Evolutionary conservation across 371 early-diverging fungal species (phyloP).

Genomic region (Lichtheimia ramosa): DNA sequence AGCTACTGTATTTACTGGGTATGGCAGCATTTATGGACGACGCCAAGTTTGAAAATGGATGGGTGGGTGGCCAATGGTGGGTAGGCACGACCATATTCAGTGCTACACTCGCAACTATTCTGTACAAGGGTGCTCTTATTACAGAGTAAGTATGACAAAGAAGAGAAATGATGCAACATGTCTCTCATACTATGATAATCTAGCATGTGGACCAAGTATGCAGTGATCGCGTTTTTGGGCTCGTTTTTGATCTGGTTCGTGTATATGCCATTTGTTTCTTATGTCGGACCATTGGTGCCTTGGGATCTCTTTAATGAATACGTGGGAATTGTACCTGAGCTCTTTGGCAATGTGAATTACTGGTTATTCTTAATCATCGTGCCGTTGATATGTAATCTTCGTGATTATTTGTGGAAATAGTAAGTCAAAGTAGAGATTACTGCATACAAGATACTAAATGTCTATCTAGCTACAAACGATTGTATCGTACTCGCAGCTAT

Average conservation of each 20-base stretch:
- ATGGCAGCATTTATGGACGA: slow-evolving; percentile 64
- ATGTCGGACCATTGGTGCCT: slow-evolving; percentile 69
- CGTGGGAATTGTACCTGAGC: slow-evolving; percentile 67
- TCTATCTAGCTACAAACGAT: slow-evolving; percentile 66
- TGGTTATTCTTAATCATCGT: slow-evolving; percentile 87
- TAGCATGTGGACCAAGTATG: slow-evolving; percentile 85
- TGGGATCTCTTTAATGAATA: slow-evolving; percentile 79
- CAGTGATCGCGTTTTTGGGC: slow-evolving; percentile 76
- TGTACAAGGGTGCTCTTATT: slow-evolving; percentile 82
- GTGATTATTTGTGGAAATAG: slow-evolving; percentile 94
- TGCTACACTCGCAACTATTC: slow-evolving; percentile 74
- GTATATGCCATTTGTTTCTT: slow-evolving; percentile 84
- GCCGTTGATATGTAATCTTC: slow-evolving; percentile 74
- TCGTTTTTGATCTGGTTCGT: slow-evolving; percentile 87
- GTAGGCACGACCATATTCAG: slow-evolving; percentile 79
- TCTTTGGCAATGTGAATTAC: slow-evolving; percentile 76
- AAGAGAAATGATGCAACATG: neutral
- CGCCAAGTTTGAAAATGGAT: slow-evolving; percentile 58
- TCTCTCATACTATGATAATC: neutral
- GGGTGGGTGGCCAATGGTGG: slow-evolving; percentile 76
- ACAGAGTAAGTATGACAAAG: slow-evolving; percentile 60
- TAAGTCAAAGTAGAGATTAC: slow-evolving; percentile 40
- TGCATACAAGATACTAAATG: neutral
- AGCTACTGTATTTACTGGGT: slow-evolving; percentile 64
- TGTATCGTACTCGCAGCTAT: slow-evolving; percentile 79